A percentile compares a stretch with the other conserved stretches of the same genome.
Evolutionary conservation across 148 eudicot genomes (phyloP).

Genomic region (Nyssa sinensis): DNA sequence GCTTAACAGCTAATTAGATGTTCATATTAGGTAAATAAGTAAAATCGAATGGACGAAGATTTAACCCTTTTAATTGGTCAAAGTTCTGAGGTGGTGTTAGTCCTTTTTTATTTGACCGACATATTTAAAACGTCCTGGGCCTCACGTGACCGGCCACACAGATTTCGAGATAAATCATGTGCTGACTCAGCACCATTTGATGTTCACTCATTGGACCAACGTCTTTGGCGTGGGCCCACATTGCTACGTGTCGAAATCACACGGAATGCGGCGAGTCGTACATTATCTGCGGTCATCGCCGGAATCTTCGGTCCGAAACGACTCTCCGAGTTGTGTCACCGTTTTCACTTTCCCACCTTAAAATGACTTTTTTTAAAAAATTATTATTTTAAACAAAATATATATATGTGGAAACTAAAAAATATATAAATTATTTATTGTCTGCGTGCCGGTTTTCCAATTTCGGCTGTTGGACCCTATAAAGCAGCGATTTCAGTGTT

Average conservation of each 20-base stretch:
- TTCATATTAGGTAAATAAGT: not conserved
- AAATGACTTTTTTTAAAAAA: not conserved
- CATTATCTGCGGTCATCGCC: not conserved
- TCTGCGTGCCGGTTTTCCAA: slow-evolving; percentile 21
- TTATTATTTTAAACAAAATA: not conserved
- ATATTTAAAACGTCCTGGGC: slow-evolving; percentile 45
- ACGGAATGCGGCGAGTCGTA: not conserved
- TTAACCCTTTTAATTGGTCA: not conserved
- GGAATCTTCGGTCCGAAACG: not conserved
- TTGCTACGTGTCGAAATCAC: slow-evolving; percentile 10
- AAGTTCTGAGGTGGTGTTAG: not conserved
- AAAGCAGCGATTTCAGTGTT: slow-evolving; percentile 28
- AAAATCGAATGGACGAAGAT: not conserved
- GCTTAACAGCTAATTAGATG: not conserved
- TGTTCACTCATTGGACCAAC: slow-evolving; percentile 3
- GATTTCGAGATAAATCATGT: slow-evolving; percentile 15
- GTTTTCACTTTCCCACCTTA: not conserved
- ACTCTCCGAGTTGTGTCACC: not conserved
- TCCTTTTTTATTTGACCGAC: slow-evolving; percentile 31
- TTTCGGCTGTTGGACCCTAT: slow-evolving; percentile 48
- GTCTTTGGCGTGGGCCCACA: not conserved
- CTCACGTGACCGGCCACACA: slow-evolving; percentile 53
- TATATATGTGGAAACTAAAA: not conserved
- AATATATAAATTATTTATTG: not conserved
- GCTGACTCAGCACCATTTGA: slow-evolving; percentile 4